Evolutionary conservation across 495 filamentous ascomycete genomes (phyloP).

Genomic region (Rostrohypoxylon terebratum): DNA sequence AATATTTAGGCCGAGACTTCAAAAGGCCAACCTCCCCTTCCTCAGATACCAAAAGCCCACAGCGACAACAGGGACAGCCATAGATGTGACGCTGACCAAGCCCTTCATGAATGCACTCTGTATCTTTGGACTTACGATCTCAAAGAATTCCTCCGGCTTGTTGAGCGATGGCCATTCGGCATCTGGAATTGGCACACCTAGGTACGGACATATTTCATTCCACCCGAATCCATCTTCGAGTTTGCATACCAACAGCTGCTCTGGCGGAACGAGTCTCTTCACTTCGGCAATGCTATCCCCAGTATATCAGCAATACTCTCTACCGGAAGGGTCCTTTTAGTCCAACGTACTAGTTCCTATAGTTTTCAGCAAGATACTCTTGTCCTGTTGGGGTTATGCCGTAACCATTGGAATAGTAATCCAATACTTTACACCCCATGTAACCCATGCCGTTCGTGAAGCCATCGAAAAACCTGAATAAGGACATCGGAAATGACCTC

Average conservation of each 20-base stretch:
- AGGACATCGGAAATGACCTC: conserved; percentile 33
- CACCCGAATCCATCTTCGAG: conserved; percentile 53
- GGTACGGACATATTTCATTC: conserved; percentile 48
- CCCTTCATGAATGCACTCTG: conserved; percentile 31
- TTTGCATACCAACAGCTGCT: conserved; percentile 44
- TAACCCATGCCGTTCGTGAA: conserved; percentile 22
- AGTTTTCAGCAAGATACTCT: conserved; percentile 41
- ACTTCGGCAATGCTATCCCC: conserved; percentile 47
- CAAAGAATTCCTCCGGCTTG: conserved; percentile 44
- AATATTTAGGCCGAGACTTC: neutral
- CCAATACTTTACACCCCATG: neutral
- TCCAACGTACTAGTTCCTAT: conserved; percentile 47
- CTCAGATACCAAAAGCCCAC: conserved; percentile 40
- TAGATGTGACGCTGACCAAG: conserved; percentile 29
- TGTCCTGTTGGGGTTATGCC: conserved; percentile 32
- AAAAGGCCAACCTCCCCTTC: conserved; percentile 20
- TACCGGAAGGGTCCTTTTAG: neutral
- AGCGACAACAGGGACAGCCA: conserved; percentile 36
- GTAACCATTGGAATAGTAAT: conserved; percentile 41
- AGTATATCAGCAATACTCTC: neutral
- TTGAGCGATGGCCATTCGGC: conserved; percentile 42
- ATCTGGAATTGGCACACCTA: conserved; percentile 48
- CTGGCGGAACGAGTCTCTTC: conserved; percentile 48
- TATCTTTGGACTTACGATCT: conserved; percentile 12
- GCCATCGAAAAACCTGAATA: conserved; percentile 42